Evolutionary conservation across 208 protist genomes (phyloP).

Genomic region (Leishmania gerbilli): DNA sequence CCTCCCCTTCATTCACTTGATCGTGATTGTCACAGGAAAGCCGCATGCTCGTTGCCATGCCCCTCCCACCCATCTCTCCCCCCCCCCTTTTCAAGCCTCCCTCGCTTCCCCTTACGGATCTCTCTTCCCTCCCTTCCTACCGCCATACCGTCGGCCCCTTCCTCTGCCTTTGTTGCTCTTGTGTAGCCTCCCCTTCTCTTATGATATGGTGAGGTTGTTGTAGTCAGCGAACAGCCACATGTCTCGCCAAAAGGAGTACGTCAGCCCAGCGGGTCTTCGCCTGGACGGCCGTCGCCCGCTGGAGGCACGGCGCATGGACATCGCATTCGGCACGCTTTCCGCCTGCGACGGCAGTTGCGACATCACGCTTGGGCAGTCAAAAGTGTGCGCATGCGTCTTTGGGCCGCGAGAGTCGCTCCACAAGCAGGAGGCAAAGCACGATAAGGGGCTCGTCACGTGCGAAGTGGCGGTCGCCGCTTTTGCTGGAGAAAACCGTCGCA

Average conservation of each 20-base stretch:
- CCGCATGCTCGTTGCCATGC: not conserved
- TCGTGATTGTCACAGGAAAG: not conserved
- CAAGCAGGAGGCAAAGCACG: slow-evolving; percentile 56
- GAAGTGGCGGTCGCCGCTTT: slow-evolving; percentile 83
- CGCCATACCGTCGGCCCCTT: not conserved
- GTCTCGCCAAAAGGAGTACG: slow-evolving; percentile 78
- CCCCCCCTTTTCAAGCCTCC: not conserved
- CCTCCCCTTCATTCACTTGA: not conserved
- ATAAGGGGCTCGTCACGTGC: slow-evolving; percentile 78
- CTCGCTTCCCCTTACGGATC: not conserved
- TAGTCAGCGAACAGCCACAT: not conserved
- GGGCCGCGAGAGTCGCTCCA: slow-evolving; percentile 69
- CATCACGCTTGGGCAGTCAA: slow-evolving; percentile 50
- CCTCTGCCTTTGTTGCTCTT: not conserved
- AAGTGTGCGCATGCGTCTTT: slow-evolving; percentile 73
- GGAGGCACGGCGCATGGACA: slow-evolving; percentile 56
- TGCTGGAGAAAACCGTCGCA: slow-evolving; percentile 63
- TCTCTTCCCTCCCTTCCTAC: not conserved
- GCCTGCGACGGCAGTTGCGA: slow-evolving; percentile 82
- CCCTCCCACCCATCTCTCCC: not conserved
- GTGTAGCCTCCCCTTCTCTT: not conserved
- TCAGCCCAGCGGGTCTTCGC: slow-evolving; percentile 79
- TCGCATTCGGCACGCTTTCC: slow-evolving; percentile 70
- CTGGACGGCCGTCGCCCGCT: slow-evolving; percentile 77
- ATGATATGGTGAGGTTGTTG: not conserved